Evolutionary conservation across 2,329 filamentous ascomycete genomes (phyloP).

Genomic region (Tolypocladium guangdongense): DNA sequence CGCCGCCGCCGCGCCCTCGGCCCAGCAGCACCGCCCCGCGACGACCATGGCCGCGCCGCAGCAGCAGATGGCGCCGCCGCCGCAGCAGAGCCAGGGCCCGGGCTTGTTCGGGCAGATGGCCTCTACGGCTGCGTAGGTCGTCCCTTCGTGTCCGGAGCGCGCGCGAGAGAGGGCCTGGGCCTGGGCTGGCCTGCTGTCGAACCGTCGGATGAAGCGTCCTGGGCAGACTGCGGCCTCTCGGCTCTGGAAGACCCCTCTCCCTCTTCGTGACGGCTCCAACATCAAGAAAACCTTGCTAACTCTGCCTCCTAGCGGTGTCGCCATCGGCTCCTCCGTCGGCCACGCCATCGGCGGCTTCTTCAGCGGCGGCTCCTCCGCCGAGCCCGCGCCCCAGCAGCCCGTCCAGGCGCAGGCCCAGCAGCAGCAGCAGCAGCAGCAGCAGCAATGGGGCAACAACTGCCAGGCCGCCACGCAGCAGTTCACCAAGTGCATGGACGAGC

Average conservation of each 20-base stretch:
- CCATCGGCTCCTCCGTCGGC: constrained; percentile 88
- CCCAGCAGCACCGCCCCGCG: constrained; percentile 58
- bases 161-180: background rate
- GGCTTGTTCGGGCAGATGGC: constrained; percentile 96
- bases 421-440: constrained; percentile 41
- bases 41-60: constrained; percentile 51
- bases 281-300: background rate
- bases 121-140: constrained; percentile 85
- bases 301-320: constrained; percentile 64
- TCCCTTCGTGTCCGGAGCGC: background rate
- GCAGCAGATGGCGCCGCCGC: constrained; percentile 34
- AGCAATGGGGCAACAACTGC: constrained; percentile 54
- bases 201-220: no score
- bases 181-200: background rate
- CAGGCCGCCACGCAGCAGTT: constrained; percentile 72
- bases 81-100: constrained; percentile 52
- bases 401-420: constrained; percentile 37
- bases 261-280: no score
- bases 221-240: background rate
- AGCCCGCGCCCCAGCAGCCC: constrained; percentile 34
- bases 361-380: constrained; percentile 52
- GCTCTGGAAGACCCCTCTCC: background rate
- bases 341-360: constrained; percentile 90
- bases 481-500: constrained; percentile 93
- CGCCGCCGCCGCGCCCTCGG: constrained; percentile 42